phyloP scores from a whole-genome alignment of 345 rosid species.

The Raphanus sativus region DNA sequence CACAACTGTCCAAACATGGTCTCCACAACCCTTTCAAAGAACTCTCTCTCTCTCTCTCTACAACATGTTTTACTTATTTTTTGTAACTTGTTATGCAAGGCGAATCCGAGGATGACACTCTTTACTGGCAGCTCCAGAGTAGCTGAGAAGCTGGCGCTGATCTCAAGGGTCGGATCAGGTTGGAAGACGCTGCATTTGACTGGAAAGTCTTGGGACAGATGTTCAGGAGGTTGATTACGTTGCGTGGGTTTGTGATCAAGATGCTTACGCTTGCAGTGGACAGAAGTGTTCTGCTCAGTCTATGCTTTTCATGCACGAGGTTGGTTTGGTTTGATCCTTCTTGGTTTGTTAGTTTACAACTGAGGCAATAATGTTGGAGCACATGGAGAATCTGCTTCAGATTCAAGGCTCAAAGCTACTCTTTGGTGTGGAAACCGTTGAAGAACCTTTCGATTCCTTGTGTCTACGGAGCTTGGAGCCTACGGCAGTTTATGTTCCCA shows the following conservation, averaged over 20 bases:
- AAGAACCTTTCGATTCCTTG: no score
- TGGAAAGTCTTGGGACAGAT: conserved; percentile 98
- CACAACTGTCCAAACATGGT: conserved; percentile 92
- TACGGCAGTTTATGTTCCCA: no score
- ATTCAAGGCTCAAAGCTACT: no score
- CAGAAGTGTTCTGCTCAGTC: conserved; percentile 99
- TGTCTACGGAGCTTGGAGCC: no score
- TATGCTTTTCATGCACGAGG: conserved; percentile 93
- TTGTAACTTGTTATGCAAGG: conserved; percentile 47
- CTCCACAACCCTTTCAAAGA: conserved; percentile 96
- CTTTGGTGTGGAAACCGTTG: no score
- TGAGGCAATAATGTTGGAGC: no score
- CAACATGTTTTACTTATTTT: background rate
- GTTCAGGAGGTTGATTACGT: conserved; percentile 92
- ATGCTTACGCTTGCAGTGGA: conserved; percentile 98
- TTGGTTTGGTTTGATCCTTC: no score
- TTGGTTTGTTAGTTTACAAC: no score
- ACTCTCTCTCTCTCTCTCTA: no score
- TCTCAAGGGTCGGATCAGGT: conserved; percentile 77
- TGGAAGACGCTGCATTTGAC: conserved; percentile 99
- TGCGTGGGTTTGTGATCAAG: conserved; percentile 99
- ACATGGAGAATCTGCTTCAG: no score
- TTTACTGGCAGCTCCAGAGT: conserved; percentile 97
- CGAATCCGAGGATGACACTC: conserved; percentile 95
- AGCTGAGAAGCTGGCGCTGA: conserved; percentile 93